Conservation (phyloP, 768 basidiomycete genomes). For the Leccinum imitatum region DNA sequence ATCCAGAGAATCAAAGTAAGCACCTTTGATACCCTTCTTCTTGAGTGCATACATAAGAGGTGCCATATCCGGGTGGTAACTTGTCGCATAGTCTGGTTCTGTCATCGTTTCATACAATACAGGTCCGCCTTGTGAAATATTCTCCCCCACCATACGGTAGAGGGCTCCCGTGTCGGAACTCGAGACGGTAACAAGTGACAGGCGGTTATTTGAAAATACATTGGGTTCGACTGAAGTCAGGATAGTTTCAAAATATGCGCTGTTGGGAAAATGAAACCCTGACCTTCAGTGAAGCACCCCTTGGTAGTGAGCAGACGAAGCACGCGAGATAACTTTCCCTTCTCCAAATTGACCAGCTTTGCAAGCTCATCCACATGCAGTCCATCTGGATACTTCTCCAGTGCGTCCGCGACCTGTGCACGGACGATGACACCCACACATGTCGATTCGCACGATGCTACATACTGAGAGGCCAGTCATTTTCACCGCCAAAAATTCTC, state of each 20-base stretch:
- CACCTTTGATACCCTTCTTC: conserved; percentile 15
- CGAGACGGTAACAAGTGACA: conserved; percentile 29
- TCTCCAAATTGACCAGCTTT: conserved; percentile 23
- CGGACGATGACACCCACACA: conserved; percentile 12
- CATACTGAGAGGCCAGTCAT: conserved; percentile 6
- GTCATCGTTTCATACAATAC: conserved; percentile 27
- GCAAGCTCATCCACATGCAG: conserved; percentile 28
- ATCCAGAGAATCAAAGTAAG: conserved; percentile 23
- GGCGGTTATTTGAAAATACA: conserved; percentile 34
- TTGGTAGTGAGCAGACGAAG: conserved; percentile 34
- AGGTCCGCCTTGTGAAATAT: conserved; percentile 13
- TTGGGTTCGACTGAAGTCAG: conserved; percentile 23
- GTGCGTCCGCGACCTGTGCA: not conserved
- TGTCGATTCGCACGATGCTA: conserved; percentile 25
- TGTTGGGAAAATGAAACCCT: not conserved
- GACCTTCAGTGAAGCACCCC: conserved; percentile 9
- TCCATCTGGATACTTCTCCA: conserved; percentile 27
- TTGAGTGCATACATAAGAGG: conserved; percentile 23
- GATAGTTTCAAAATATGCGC: not conserved
- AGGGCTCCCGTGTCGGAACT: conserved; percentile 11
- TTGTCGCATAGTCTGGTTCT: conserved; percentile 25
- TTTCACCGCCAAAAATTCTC: not conserved
- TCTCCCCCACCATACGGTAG: conserved; percentile 5
- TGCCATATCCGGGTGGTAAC: conserved; percentile 21
- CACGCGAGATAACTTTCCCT: conserved; percentile 29